Evolutionary conservation across 1,284 basidiomycete species (phyloP), one percentile per base, ranked within the genome.

Genomic region (Melampsora americana): DNA sequence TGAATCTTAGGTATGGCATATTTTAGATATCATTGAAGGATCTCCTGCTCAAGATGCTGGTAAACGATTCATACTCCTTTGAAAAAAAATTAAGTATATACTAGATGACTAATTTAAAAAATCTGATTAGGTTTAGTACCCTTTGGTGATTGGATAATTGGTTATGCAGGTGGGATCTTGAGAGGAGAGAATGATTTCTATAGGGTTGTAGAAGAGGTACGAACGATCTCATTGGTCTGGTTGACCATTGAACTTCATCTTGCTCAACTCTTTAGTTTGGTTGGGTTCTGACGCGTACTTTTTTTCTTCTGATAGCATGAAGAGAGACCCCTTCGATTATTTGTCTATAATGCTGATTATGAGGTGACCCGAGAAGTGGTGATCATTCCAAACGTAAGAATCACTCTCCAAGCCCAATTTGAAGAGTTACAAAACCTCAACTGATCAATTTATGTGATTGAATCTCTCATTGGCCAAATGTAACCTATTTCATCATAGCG

Each of bases 311-410:
- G 77, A 11, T 79, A 95, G 91, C 93, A 98, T 83, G 87, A 92
- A 69, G 95, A 97, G 81, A 94, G 93, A 83, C 92, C 95, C 6
- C 84, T 98, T 50, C 86, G 93, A 56, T 89, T 98, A 32, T 98
- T 95, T 82, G 95, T 98, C 7, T 98, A 98, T 84, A 97, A 94
- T 60, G 90, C 93, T 79, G 95, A 98, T 84, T 95, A 97, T 81
- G 94, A 99, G 69, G 82, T 83, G 20, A 84, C 83, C 9, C 87
- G 93, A 79, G 93, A 95, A 82, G 93, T 95, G 11, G 92, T 95
- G 28, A 84, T 95, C 39, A 92, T 96, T 60, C 94, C 94, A 11
- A 97, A 96, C 82, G 76, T 72, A 50, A 59, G 69, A 56, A 35
- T 28, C n/a, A 28, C 23, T 18, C 23, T 53, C 50, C 16, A 6